Evolutionary conservation across 257 asterid species (phyloP).

Genomic region (Solanum acaule): DNA sequence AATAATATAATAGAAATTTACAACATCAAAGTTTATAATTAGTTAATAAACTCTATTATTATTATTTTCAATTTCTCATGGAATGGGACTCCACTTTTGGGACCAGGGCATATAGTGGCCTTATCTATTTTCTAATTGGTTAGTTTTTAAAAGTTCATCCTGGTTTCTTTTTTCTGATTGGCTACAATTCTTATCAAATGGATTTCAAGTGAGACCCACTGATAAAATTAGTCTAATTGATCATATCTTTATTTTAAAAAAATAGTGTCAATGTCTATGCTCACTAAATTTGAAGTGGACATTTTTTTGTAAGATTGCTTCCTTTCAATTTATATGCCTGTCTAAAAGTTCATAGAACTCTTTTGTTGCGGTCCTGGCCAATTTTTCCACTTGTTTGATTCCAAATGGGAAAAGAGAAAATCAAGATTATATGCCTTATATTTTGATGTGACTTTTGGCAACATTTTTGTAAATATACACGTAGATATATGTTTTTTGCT

Average conservation of each 20-base stretch:
- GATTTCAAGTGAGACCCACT: conserved; percentile 49
- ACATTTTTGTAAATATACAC: neutral
- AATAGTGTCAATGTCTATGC: neutral
- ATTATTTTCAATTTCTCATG: neutral
- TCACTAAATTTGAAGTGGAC: conserved; percentile 27
- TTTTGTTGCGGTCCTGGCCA: conserved; percentile 33
- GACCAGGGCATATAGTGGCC: conserved; percentile 20
- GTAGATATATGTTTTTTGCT: neutral
- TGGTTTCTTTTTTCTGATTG: conserved; percentile 29
- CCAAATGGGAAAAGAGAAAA: neutral
- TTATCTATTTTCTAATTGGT: conserved; percentile 60
- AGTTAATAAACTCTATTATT: too few relatives aligned
- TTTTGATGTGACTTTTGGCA: neutral
- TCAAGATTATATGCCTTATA: neutral
- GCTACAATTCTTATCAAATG: conserved; percentile 20
- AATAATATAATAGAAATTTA: too few relatives aligned
- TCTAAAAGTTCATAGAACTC: neutral
- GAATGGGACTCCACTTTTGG: conserved; percentile 24
- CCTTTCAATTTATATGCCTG: neutral
- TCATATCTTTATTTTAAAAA: conserved; percentile 6
- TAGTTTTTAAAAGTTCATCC: conserved; percentile 26
- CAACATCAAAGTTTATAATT: too few relatives aligned
- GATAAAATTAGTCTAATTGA: conserved; percentile 15
- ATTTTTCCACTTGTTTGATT: neutral
- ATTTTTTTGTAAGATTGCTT: neutral